These are phyloP conservation scores for Tothia fuscella DNA, from an alignment of 2,329 filamentous ascomycete genomes.

Conservation along the genomic window DNA sequence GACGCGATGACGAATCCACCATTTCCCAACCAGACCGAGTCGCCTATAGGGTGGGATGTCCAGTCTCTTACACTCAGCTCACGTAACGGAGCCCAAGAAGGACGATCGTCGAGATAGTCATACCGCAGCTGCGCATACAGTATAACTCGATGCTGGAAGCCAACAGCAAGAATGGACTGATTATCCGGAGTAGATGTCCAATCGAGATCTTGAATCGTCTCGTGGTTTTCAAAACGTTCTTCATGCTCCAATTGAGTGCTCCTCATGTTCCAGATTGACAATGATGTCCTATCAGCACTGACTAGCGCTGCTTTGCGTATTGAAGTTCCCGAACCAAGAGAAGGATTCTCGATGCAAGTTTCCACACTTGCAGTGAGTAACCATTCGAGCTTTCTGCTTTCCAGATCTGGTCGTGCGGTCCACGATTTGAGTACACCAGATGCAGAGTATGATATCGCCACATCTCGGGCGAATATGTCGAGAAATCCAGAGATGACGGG, in stretches of 20 bases:
- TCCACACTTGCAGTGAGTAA: slow-evolving; percentile 70
- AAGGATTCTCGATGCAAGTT: slow-evolving; percentile 60
- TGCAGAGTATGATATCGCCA: slow-evolving; percentile 73
- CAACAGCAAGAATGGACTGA: slow-evolving; percentile 83
- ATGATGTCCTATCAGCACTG: slow-evolving; percentile 55
- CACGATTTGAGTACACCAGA: slow-evolving; percentile 68
- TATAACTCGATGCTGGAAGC: slow-evolving; percentile 75
- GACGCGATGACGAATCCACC: slow-evolving; percentile 79
- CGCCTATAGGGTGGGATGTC: slow-evolving; percentile 82
- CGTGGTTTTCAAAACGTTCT: slow-evolving; percentile 58
- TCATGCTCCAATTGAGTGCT: slow-evolving; percentile 72
- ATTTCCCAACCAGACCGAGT: slow-evolving; percentile 80
- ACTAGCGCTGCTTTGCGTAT: slow-evolving; percentile 80
- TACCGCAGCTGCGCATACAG: slow-evolving; percentile 80
- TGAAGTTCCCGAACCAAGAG: slow-evolving; percentile 72
- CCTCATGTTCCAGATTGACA: slow-evolving; percentile 87
- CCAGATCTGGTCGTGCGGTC: slow-evolving; percentile 62
- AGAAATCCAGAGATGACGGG: slow-evolving; percentile 64
- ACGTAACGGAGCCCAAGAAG: slow-evolving; percentile 78
- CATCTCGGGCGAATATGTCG: slow-evolving; percentile 74
- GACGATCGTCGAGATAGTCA: slow-evolving; percentile 76
- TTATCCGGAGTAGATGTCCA: slow-evolving; percentile 88
- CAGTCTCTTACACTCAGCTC: slow-evolving; percentile 71
- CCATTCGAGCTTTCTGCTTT: slow-evolving; percentile 59
- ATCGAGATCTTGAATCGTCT: slow-evolving; percentile 74